These are phyloP conservation scores for Forsythia viridissima DNA, from an alignment of 257 asterid species.

Conservation along the genomic window DNA sequence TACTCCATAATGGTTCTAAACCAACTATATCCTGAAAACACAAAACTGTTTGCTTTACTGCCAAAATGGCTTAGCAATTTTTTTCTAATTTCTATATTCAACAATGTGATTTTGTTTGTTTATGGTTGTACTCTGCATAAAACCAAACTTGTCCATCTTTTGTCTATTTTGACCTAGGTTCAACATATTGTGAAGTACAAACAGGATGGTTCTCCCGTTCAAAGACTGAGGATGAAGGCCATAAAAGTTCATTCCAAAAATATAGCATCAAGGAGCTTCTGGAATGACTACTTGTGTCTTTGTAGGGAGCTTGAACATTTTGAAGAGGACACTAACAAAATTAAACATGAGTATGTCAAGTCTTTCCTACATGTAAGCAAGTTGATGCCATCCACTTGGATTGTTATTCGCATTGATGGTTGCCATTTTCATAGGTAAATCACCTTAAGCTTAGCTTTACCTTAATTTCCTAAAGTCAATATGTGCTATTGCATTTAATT, in stretches of 20 bases:
- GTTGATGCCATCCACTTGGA: constrained; percentile 70
- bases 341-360: constrained; percentile 58
- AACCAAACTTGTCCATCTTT: not conserved
- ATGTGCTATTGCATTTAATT: not conserved
- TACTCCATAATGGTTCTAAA: too few relatives aligned
- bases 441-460: constrained; percentile 6
- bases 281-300: constrained; percentile 54
- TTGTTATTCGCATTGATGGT: constrained; percentile 84
- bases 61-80: too few relatives aligned
- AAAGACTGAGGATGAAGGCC: constrained; percentile 58
- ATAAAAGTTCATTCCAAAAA: constrained; percentile 54
- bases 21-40: too few relatives aligned
- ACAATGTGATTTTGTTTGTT: not conserved
- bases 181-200: constrained; percentile 68
- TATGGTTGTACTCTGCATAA: not conserved
- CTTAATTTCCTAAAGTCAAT: not conserved
- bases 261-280: constrained; percentile 70
- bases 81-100: too few relatives aligned
- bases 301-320: constrained; percentile 61
- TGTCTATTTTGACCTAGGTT: constrained; percentile 42
- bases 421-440: constrained; percentile 89
- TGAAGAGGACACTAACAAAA: constrained; percentile 48
- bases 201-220: constrained; percentile 68
- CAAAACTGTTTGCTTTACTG: too few relatives aligned
- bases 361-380: constrained; percentile 62